phyloP scores from a whole-genome alignment of 768 basidiomycete genomes.

The Boletus tomentosulus region DNA sequence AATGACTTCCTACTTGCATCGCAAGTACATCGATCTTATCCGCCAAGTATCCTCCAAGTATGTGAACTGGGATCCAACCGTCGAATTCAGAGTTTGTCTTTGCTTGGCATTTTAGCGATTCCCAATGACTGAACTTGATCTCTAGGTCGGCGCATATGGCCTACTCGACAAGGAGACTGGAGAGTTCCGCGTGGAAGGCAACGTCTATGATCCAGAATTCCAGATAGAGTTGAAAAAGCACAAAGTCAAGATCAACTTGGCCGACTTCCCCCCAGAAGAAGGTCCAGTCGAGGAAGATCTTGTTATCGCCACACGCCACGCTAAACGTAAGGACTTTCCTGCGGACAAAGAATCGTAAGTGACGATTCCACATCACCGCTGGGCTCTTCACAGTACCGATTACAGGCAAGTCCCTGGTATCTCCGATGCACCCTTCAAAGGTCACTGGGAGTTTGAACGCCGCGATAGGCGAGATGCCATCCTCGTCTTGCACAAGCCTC shows the following conservation, averaged over 20 bases:
- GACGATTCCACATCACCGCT: background rate
- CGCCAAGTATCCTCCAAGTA: constrained; percentile 29
- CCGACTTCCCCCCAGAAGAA: constrained; percentile 13
- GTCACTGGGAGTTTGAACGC: constrained; percentile 28
- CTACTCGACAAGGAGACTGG: constrained; percentile 30
- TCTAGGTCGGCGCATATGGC: constrained; percentile 36
- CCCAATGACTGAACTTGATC: background rate
- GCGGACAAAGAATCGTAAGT: constrained; percentile 17
- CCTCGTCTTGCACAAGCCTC: constrained; percentile 31
- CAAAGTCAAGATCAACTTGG: constrained; percentile 9
- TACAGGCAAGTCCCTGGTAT: constrained; percentile 15
- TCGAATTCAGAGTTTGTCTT: constrained; percentile 21
- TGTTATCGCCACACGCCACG: constrained; percentile 20
- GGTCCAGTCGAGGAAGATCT: constrained; percentile 21
- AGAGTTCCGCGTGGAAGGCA: constrained; percentile 30
- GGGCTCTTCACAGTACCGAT: background rate
- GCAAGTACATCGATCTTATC: constrained; percentile 38
- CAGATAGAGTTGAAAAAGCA: constrained; percentile 17
- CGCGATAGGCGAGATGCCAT: constrained; percentile 27
- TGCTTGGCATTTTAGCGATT: background rate
- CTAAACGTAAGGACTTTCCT: constrained; percentile 11
- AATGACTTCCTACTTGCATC: constrained; percentile 13
- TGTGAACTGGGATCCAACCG: constrained; percentile 36
- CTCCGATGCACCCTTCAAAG: constrained; percentile 28
- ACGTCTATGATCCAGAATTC: constrained; percentile 28